Evolutionary conservation across 306 rosid species (phyloP).

Genomic region (Purshia tridentata): DNA sequence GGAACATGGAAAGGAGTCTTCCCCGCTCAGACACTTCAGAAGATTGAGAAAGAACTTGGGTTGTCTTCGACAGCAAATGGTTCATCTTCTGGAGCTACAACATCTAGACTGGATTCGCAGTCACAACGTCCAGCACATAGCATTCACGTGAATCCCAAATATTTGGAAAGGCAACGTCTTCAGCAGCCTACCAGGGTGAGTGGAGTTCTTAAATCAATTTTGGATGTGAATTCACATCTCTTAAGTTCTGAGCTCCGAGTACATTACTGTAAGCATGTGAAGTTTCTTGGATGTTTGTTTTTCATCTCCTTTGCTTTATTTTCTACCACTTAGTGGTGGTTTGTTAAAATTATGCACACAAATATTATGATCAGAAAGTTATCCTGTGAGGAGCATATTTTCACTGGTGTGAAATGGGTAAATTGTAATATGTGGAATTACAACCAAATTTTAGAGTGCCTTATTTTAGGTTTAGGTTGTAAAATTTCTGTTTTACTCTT

Average conservation of each 20-base stretch:
- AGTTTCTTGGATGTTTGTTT: not conserved
- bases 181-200: constrained; percentile 79
- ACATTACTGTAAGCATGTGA: not conserved
- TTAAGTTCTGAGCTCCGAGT: not conserved
- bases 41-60: constrained; percentile 81
- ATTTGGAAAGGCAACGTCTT: constrained; percentile 84
- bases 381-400: not conserved
- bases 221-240: constrained; percentile 5
- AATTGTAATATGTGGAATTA: too few species aligned
- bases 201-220: constrained; percentile 22
- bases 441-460: too few species aligned
- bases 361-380: not conserved
- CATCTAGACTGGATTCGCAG: constrained; percentile 67
- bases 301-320: not conserved
- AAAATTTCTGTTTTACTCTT: not conserved
- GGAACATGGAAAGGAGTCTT: constrained; percentile 97
- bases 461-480: not conserved
- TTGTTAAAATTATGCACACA: constrained; percentile 1
- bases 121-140: constrained; percentile 74
- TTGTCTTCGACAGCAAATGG: constrained; percentile 54
- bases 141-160: constrained; percentile 93
- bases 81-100: constrained; percentile 46
- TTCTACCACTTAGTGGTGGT: not conserved
- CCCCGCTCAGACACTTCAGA: constrained; percentile 74
- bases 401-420: not conserved